Base-by-base conservation (phyloP, 495 filamentous ascomycete genomes). In the Eremomyces bilateralis region DNA sequence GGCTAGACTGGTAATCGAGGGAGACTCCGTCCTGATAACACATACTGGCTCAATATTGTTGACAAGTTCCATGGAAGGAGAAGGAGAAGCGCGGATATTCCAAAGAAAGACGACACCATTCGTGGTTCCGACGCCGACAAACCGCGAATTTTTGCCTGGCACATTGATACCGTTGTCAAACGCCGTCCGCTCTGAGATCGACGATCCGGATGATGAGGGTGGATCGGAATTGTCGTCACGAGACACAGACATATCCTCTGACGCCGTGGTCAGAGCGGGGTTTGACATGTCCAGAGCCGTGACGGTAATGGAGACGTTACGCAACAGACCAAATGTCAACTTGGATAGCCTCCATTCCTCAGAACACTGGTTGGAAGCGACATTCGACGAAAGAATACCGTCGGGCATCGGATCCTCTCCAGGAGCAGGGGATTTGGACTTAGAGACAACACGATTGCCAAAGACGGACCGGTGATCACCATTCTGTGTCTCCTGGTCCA, bases 11-110 rank as follows among this genome's bases (percentile, higher is more conserved):
- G 85, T 76, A 8, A 97, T 71, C 43, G 80, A 65, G 0, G 88
- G 84, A 0, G 88, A 94, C 17, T 93, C 81, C 0, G 88, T 95
- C 40, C 85, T 70, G 35, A 97, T 91, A 29, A 78, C 62, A 13
- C 80, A 67, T 15, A 92, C 49, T 2, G 88, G 80, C 6, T 64
- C 57, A 2, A 73, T 50, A 12, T 60, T 56, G 36, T 66, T 73
- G 33, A 62, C 51, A 1, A 67, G 44, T 17, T 63, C 56, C n/a
- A 52, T 37, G 30, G 51, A 63, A 15, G 49, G 61, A 31, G 72
- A 47, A 4, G 59, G 46, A 40, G 78, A 58, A 2, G 68, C 63
- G 29, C 88, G 73, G 44, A 78, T 69, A 43, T 95, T 76, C 84
- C 85, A 97, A 1, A 93, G 47, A 19, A 83, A 58, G 13, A 97